Base-by-base conservation (phyloP, 768 basidiomycete species). In the Rubroboletus satanas region DNA sequence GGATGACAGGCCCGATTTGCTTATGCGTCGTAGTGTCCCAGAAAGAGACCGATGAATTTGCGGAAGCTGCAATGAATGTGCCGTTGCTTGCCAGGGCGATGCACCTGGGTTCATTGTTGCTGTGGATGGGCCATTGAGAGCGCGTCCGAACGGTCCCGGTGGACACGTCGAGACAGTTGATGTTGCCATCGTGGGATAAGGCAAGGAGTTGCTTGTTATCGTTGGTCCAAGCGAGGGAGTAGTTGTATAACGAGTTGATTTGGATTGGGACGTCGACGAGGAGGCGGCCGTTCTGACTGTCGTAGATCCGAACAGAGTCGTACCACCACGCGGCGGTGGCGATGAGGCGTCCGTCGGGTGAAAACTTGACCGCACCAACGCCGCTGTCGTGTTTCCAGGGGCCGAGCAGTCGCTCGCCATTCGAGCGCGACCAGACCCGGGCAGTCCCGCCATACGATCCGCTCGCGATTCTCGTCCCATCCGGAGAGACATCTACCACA, bases 381-480 rank as follows among this genome's bases (percentile, higher is more conserved):
- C 1, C 4, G n/a, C 17, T 2, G 23, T 28, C 4, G 41, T 49
- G 32, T 12, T 18, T 11, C 17, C 37, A 7, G 10, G 42, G 49
- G 5, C 18, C 39, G 1, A 52, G 41, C 0, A 61, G 45, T 12
- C 15, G 61, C 14, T 37, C 0, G 11, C 49, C 49, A 23, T 6
- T 35, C 4, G 48, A 42, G 7, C 54, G 42, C 5, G 56, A 59
- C 61, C 51, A 62, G 21, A 62, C 44, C 2, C 18, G 32, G 4
- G 23, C 23, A 14, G 50, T 37, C 7, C 26, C 9, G 36, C 54
- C 51, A 0, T 8, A 7, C 2, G 49, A 51, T 14, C 56, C 56
- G 0, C 49, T 52, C 8, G 28, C 61, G 0, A 54, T 33, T 17
- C 21, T 52, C 5, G 38, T 49, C 31, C 29, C 38, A 15, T 59